A percentile compares a stretch with the other conserved stretches of the same genome.
phyloP scores from a whole-genome alignment of 768 basidiomycete species.

The Naematelia aurantialba region DNA sequence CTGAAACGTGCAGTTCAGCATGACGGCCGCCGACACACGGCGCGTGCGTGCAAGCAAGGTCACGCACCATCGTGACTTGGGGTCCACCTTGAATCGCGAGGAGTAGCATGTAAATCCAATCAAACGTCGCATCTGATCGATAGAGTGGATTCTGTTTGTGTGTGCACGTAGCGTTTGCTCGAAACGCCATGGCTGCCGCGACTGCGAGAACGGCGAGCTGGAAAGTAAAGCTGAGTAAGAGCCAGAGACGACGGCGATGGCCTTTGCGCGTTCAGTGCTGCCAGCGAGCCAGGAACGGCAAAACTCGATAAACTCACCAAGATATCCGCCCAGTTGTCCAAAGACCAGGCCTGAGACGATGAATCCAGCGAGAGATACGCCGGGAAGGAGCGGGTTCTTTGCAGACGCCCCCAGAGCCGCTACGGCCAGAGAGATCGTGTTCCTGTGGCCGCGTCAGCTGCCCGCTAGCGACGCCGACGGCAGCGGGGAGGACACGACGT shows the following conservation, averaged over 20 bases:
- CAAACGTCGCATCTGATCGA: background rate
- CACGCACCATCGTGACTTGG: constrained; percentile 26
- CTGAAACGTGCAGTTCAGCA: constrained; percentile 8
- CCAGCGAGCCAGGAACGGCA: background rate
- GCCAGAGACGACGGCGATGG: constrained; percentile 18
- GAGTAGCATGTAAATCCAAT: constrained; percentile 27
- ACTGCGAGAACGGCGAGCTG: constrained; percentile 12
- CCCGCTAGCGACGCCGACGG: background rate
- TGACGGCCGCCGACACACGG: background rate
- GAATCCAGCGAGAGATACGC: constrained; percentile 19
- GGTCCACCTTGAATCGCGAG: constrained; percentile 23
- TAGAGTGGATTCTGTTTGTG: background rate
- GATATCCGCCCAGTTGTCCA: constrained; percentile 21
- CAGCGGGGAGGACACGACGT: no score
- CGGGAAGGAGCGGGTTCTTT: constrained; percentile 15
- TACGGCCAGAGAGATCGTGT: constrained; percentile 26
- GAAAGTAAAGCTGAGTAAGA: constrained; percentile 14
- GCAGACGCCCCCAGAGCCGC: constrained; percentile 3
- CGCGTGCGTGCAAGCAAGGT: background rate
- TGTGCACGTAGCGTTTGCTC: no score
- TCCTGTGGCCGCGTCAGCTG: constrained; percentile 10
- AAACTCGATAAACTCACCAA: constrained; percentile 11
- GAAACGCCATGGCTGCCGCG: background rate
- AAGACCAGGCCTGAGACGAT: constrained; percentile 19
- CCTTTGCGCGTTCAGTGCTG: constrained; percentile 8